Percentiles rank a stretch among this genome's conserved stretches.
phyloP scores from a whole-genome alignment of 2,329 filamentous ascomycete species.

The Fusarium transvaalense region DNA sequence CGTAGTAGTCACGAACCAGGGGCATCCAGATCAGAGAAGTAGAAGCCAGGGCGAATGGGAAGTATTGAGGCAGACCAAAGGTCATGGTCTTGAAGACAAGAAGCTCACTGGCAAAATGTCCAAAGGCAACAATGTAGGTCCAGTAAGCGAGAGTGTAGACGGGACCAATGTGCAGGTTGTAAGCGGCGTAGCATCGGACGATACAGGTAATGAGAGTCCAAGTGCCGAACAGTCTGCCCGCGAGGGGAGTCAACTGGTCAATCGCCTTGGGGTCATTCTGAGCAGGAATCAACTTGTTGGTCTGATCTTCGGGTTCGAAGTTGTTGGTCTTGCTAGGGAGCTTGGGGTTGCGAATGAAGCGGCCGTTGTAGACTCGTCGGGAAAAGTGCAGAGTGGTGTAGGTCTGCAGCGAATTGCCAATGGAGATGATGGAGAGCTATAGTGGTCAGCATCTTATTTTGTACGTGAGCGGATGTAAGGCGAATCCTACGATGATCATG shows the following conservation, averaged over 20 bases:
- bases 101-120: conserved; percentile 86
- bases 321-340: conserved; percentile 57
- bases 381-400: conserved; percentile 85
- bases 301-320: conserved; percentile 65
- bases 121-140: conserved; percentile 83
- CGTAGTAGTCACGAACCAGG: conserved; percentile 77
- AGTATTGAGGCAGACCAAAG: conserved; percentile 68
- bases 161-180: conserved; percentile 78
- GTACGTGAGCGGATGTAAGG: not conserved
- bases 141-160: conserved; percentile 85
- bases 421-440: conserved; percentile 84
- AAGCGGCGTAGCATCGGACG: conserved; percentile 85
- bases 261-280: conserved; percentile 60
- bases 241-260: conserved; percentile 79
- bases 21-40: conserved; percentile 71
- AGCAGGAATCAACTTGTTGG: conserved; percentile 63
- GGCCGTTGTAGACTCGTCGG: conserved; percentile 84
- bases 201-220: conserved; percentile 86
- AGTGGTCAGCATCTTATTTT: conserved; percentile 27
- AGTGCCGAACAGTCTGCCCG: conserved; percentile 84
- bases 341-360: conserved; percentile 65
- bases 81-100: conserved; percentile 81
- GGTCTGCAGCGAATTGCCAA: conserved; percentile 87
- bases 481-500: conserved; percentile 64
- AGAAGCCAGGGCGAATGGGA: conserved; percentile 66